Evolutionary conservation across 371 early-diverging fungal genomes (phyloP).

Genomic region (Mucor lusitanicus): DNA sequence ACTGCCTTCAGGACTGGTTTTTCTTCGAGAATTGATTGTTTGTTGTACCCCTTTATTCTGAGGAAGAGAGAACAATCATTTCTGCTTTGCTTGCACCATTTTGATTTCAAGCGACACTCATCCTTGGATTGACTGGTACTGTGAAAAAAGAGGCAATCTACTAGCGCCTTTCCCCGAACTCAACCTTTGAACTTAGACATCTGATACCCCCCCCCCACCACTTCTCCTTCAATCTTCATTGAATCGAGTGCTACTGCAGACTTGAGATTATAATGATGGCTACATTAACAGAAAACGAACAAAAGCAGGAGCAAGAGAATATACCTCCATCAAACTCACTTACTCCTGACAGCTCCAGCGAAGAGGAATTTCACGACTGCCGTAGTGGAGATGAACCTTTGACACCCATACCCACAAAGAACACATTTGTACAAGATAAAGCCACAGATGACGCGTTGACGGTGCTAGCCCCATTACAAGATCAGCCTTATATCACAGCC

Average conservation of each 20-base stretch:
- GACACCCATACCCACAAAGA: constrained; percentile 1
- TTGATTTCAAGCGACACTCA: neutral
- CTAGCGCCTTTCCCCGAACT: neutral
- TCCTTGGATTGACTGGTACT: neutral
- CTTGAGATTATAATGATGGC: neutral
- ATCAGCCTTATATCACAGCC: neutral
- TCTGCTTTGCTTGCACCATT: neutral
- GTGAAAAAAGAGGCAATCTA: neutral
- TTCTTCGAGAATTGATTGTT: neutral
- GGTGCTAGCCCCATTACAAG: neutral
- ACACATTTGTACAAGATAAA: neutral
- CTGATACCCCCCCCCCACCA: neutral
- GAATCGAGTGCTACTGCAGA: neutral
- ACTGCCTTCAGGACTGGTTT: neutral
- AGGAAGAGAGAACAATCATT: neutral
- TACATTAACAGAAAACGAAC: neutral
- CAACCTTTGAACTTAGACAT: neutral
- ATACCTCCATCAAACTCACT: constrained; percentile 1
- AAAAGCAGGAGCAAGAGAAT: constrained; percentile 6
- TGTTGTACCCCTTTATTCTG: neutral
- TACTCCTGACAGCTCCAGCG: neutral
- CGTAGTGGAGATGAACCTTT: constrained; percentile 2
- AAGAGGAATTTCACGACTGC: neutral
- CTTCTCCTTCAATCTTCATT: neutral
- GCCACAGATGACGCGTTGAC: neutral